Conservation (phyloP, 805 yeast species). For the Myxozyma neglecta region DNA sequence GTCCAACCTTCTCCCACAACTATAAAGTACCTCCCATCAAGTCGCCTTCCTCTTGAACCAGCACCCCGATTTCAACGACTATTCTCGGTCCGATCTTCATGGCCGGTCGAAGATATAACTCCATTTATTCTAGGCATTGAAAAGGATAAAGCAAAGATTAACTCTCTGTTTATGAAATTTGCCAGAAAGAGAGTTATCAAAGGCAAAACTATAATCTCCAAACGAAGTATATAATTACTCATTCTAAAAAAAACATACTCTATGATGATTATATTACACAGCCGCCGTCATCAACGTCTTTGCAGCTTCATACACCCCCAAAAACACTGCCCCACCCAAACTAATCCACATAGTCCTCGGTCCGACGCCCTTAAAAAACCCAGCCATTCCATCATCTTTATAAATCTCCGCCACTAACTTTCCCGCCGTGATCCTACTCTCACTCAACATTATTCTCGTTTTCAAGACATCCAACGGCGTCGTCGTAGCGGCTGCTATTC, state of each 20-base stretch:
- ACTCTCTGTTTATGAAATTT: slow-evolving; percentile 60
- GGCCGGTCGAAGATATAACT: slow-evolving; percentile 62
- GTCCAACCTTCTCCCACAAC: slow-evolving; percentile 48
- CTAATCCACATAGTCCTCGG: slow-evolving; percentile 98
- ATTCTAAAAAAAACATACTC: not conserved
- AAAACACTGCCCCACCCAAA: slow-evolving; percentile 96
- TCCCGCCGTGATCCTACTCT: slow-evolving; percentile 49
- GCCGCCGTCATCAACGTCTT: slow-evolving; percentile 7
- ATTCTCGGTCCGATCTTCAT: slow-evolving; percentile 54
- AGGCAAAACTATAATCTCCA: slow-evolving; percentile 15
- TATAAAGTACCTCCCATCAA: slow-evolving; percentile 54
- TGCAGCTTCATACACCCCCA: slow-evolving; percentile 83
- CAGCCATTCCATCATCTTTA: slow-evolving; percentile 70
- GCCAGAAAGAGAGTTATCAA: slow-evolving; percentile 52
- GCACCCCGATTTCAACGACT: slow-evolving; percentile 52
- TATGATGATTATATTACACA: not conserved
- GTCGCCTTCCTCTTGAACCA: slow-evolving; percentile 51
- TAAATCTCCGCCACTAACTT: slow-evolving; percentile 54
- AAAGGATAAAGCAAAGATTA: slow-evolving; percentile 53
- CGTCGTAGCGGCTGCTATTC: slow-evolving; percentile 89
- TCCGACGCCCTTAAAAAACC: slow-evolving; percentile 82
- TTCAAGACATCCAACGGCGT: slow-evolving; percentile 94
- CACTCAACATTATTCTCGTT: slow-evolving; percentile 82
- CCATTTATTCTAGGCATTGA: slow-evolving; percentile 67
- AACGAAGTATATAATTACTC: slow-evolving; percentile 24